Conservation (phyloP, 2,329 filamentous ascomycete genomes). For the Rutstroemia sp. region DNA sequence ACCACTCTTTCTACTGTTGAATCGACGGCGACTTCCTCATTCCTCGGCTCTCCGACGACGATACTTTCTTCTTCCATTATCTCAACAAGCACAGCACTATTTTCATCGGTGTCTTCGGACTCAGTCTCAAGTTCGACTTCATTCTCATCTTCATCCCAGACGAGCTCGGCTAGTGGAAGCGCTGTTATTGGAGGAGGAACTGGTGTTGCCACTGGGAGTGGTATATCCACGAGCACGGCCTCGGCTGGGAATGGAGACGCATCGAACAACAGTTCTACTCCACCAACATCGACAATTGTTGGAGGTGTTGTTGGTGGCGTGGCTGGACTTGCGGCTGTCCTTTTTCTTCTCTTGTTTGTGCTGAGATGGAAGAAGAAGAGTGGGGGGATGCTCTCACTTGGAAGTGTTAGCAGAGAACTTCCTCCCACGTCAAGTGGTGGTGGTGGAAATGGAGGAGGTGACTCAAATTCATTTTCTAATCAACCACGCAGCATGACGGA, state of each 20-base stretch:
- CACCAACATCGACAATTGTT: conserved; percentile 24
- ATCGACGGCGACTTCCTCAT: conserved; percentile 9
- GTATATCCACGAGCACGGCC: conserved; percentile 16
- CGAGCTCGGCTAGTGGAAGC: conserved; percentile 6
- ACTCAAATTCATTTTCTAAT: conserved; percentile 9
- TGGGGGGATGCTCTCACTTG: conserved; percentile 35
- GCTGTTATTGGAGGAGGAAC: conserved; percentile 13
- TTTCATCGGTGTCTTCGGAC: conserved; percentile 4
- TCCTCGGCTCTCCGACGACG: conserved; percentile 8
- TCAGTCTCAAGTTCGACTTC: background rate
- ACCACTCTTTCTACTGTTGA: background rate
- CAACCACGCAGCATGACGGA: conserved; percentile 38
- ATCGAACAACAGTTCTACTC: conserved; percentile 10
- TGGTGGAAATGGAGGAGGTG: conserved; percentile 26
- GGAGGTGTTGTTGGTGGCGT: conserved; percentile 32
- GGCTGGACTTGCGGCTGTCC: conserved; percentile 49
- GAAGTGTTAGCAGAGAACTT: conserved; percentile 24
- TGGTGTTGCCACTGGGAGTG: background rate
- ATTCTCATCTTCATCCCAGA: conserved; percentile 6
- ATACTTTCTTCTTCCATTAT: conserved; percentile 10
- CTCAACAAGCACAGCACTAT: background rate
- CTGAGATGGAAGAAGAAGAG: conserved; percentile 47
- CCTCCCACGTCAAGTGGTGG: conserved; percentile 29
- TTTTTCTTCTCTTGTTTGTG: conserved; percentile 45
- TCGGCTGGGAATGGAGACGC: conserved; percentile 14